phyloP scores from a whole-genome alignment of 2,329 filamentous ascomycete species.

The Mariannaea elegans region DNA sequence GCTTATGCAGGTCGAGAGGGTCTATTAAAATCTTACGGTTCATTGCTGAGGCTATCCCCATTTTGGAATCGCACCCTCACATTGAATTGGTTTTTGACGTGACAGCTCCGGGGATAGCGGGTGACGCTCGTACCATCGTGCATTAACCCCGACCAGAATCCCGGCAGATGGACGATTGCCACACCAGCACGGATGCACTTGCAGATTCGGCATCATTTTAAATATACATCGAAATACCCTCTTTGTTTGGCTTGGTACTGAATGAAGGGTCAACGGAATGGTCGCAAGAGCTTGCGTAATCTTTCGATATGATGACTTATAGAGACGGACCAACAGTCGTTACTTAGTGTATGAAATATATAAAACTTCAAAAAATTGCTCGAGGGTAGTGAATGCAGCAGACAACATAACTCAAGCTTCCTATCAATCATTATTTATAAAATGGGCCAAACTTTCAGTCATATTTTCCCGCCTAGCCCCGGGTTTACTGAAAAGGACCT shows the following conservation, averaged over 20 bases:
- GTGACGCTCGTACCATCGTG: not conserved
- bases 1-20: not conserved
- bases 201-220: not conserved
- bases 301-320: not conserved
- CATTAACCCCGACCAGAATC: conserved; percentile 13
- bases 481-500: conserved; percentile 3
- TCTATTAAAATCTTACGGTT: not conserved
- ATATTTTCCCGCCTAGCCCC: conserved; percentile 10
- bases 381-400: not conserved
- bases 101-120: not conserved
- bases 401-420: not conserved
- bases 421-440: not conserved
- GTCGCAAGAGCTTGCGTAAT: not conserved
- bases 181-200: conserved; percentile 1
- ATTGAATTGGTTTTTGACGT: not conserved
- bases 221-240: not conserved
- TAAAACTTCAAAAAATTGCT: not conserved
- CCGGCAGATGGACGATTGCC: not conserved
- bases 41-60: not conserved
- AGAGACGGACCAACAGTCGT: no score
- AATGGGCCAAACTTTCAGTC: conserved; percentile 10
- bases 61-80: not conserved
- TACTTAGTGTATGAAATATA: no score
- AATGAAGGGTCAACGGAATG: not conserved
- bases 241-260: not conserved